phyloP scores from a whole-genome alignment of 305 asterid genomes.

The Salvia sclarea region DNA sequence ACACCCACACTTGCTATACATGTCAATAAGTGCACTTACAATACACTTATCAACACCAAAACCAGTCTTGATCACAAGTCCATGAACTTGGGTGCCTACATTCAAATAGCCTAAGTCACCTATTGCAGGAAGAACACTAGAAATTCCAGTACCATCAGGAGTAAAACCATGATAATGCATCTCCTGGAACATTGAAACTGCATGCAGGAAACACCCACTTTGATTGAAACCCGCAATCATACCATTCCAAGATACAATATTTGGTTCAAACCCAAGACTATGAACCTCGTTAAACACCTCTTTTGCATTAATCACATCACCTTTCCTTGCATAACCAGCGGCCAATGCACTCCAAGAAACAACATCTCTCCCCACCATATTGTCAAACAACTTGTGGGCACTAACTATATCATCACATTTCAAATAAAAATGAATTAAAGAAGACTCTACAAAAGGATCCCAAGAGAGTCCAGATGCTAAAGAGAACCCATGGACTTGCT shows the following conservation, averaged over 20 bases:
- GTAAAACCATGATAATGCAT: conserved; percentile 61
- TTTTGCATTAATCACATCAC: conserved; percentile 54
- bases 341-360: conserved; percentile 79
- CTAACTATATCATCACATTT: conserved; percentile 49
- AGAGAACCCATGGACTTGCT: conserved; percentile 72
- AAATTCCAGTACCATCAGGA: conserved; percentile 69
- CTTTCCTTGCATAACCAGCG: conserved; percentile 76
- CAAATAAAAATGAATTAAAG: conserved; percentile 72
- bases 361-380: conserved; percentile 60
- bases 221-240: conserved; percentile 91
- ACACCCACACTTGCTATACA: conserved; percentile 73
- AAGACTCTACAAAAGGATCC: conserved; percentile 69
- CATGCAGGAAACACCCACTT: conserved; percentile 68
- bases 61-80: conserved; percentile 61
- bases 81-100: conserved; percentile 70
- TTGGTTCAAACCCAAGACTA: conserved; percentile 56
- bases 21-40: conserved; percentile 71
- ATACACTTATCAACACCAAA: conserved; percentile 59
- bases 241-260: conserved; percentile 83
- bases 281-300: conserved; percentile 48
- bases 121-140: conserved; percentile 86
- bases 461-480: conserved; percentile 51
- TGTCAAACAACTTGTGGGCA: conserved; percentile 60
- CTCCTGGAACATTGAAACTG: conserved; percentile 55
- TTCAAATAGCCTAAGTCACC: conserved; percentile 56